phyloP scores from a whole-genome alignment of 2,329 filamentous ascomycete species.

The Zymoseptoria passerinii region DNA sequence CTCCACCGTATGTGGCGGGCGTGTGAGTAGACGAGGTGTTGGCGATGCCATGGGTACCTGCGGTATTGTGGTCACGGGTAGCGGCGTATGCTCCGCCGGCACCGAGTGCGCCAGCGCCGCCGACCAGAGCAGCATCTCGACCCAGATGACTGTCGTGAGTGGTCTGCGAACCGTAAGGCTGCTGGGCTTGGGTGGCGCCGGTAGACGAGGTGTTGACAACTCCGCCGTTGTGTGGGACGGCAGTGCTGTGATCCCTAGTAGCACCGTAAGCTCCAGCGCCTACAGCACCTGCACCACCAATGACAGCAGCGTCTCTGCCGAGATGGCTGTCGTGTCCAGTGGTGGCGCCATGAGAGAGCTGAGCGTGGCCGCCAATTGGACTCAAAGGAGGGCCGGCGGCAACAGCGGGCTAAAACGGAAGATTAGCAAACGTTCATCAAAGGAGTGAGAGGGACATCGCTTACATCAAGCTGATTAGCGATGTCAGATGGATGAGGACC shows the following conservation, averaged over 20 bases:
- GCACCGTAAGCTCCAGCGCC: constrained; percentile 17
- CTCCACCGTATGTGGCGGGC: not conserved
- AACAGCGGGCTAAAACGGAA: not conserved
- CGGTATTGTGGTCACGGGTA: constrained; percentile 15
- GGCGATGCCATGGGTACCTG: constrained; percentile 22
- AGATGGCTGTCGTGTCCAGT: constrained; percentile 19
- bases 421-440: not conserved
- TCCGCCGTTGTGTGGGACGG: not conserved
- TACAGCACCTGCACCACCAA: constrained; percentile 25
- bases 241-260: constrained; percentile 5
- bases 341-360: not conserved
- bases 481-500: constrained; percentile 22
- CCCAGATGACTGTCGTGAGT: constrained; percentile 23
- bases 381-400: not conserved
- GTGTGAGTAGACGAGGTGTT: constrained; percentile 4
- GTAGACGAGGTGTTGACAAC: not conserved
- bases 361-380: not conserved
- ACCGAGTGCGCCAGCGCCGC: constrained; percentile 26
- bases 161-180: constrained; percentile 1
- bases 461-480: constrained; percentile 28
- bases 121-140: constrained; percentile 26
- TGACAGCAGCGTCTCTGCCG: constrained; percentile 28
- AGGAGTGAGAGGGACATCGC: not conserved
- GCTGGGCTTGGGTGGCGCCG: constrained; percentile 1
- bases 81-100: constrained; percentile 16